These are phyloP conservation scores for Cytospora piceicola DNA, from an alignment of 2,329 filamentous ascomycete genomes.

Conservation along the genomic window DNA sequence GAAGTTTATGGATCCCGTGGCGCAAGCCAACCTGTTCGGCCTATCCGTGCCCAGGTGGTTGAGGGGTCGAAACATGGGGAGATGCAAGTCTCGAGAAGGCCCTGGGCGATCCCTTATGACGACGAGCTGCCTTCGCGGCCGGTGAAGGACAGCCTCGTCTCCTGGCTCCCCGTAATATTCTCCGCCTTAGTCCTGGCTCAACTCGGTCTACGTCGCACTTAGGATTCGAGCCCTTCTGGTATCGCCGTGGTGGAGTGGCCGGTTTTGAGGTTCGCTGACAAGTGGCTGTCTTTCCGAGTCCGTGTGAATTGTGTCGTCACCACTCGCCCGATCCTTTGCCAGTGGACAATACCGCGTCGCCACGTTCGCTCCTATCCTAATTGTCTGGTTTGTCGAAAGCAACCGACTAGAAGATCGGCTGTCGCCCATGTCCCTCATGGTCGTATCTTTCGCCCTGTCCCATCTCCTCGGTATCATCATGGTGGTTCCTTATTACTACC, in stretches of 20 bases:
- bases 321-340: no score
- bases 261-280: no score
- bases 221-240: no score
- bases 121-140: neutral
- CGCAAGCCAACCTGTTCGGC: no score
- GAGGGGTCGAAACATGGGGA: no score
- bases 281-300: no score
- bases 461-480: neutral
- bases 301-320: no score
- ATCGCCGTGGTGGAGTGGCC: no score
- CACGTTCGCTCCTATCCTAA: neutral
- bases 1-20: neutral
- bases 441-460: neutral
- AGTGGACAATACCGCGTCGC: no score
- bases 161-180: neutral
- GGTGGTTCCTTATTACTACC: conserved; percentile 2
- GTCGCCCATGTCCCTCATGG: conserved; percentile 6
- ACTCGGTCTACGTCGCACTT: no score
- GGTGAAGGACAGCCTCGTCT: neutral
- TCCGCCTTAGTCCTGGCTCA: no score
- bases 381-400: conserved; percentile 13
- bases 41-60: neutral
- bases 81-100: neutral
- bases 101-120: neutral
- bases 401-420: conserved; percentile 7